Evolutionary conservation across 768 basidiomycete species (phyloP).

Genomic region (Dacryopinax primogenitus): DNA sequence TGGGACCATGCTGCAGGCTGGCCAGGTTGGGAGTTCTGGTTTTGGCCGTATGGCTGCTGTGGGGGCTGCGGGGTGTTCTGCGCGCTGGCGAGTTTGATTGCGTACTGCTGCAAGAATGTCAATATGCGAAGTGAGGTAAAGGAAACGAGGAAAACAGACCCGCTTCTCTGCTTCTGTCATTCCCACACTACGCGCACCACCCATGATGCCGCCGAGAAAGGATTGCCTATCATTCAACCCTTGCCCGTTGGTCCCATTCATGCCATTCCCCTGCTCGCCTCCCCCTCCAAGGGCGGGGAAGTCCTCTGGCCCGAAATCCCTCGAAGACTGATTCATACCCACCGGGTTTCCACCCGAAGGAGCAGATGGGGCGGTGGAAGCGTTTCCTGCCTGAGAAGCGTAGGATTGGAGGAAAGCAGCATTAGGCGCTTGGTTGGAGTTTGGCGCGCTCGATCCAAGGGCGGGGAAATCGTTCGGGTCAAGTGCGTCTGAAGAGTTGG

Average conservation of each 20-base stretch:
- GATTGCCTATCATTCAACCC: conserved; percentile 22
- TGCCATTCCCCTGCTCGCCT: conserved; percentile 10
- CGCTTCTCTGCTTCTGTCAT: conserved; percentile 56
- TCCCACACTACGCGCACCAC: conserved; percentile 23
- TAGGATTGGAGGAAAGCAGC: conserved; percentile 27
- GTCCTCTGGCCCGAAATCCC: conserved; percentile 73
- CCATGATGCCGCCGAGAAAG: background rate
- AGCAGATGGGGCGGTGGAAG: conserved; percentile 18
- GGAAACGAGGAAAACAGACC: conserved; percentile 34
- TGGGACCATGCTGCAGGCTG: background rate
- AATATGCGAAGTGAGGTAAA: background rate
- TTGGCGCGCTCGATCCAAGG: conserved; percentile 48
- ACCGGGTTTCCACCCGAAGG: conserved; percentile 26
- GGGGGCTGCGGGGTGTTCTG: background rate
- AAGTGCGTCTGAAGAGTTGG: conserved; percentile 32
- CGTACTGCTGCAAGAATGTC: conserved; percentile 11
- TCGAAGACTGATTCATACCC: conserved; percentile 30
- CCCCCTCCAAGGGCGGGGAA: conserved; percentile 70
- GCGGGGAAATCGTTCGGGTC: conserved; percentile 86
- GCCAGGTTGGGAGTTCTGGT: background rate
- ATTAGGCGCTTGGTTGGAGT: conserved; percentile 29
- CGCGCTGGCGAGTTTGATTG: conserved; percentile 8
- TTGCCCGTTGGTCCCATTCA: conserved; percentile 24
- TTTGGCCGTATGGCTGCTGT: background rate
- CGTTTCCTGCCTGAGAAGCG: conserved; percentile 67